These are phyloP conservation scores for Pelargonium australe DNA, from an alignment of 441 rosid genomes.

Conservation along the genomic window DNA sequence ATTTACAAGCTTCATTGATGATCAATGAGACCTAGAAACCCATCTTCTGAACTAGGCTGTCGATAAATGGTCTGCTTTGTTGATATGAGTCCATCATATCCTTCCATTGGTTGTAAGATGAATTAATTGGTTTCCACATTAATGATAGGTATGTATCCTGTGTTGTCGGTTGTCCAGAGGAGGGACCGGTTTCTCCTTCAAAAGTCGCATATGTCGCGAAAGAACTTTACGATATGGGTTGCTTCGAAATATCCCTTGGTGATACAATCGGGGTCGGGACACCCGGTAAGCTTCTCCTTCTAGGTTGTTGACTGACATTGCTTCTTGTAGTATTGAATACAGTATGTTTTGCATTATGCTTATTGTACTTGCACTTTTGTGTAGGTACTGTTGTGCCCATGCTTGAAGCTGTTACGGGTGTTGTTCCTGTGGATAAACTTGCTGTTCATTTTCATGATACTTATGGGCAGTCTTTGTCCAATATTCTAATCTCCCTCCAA, in stretches of 20 bases:
- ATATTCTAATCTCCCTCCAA: constrained; percentile 78
- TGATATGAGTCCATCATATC: no score
- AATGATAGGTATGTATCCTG: constrained; percentile 87
- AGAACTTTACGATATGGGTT: constrained; percentile 85
- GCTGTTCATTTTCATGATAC: constrained; percentile 97
- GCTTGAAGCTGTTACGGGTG: constrained; percentile 88
- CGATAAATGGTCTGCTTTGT: not conserved
- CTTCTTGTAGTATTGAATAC: no score
- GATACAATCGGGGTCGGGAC: constrained; percentile 95
- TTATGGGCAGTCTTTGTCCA: constrained; percentile 89
- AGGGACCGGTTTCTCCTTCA: constrained; percentile 69
- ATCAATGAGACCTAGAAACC: not conserved
- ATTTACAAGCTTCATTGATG: not conserved
- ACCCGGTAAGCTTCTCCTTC: constrained; percentile 53
- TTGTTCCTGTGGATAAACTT: constrained; percentile 69
- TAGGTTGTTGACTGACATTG: no score
- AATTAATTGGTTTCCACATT: constrained; percentile 17
- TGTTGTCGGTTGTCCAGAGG: constrained; percentile 86
- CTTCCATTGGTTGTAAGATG: constrained; percentile 5
- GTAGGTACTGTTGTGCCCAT: constrained; percentile 66
- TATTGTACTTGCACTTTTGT: constrained; percentile 8
- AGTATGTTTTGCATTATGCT: no score
- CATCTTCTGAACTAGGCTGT: not conserved
- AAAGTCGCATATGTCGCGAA: constrained; percentile 86
- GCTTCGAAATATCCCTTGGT: constrained; percentile 90